Evolutionary conservation across 75 land plant genomes (phyloP).

Genomic region (Pinus albicaulis): DNA sequence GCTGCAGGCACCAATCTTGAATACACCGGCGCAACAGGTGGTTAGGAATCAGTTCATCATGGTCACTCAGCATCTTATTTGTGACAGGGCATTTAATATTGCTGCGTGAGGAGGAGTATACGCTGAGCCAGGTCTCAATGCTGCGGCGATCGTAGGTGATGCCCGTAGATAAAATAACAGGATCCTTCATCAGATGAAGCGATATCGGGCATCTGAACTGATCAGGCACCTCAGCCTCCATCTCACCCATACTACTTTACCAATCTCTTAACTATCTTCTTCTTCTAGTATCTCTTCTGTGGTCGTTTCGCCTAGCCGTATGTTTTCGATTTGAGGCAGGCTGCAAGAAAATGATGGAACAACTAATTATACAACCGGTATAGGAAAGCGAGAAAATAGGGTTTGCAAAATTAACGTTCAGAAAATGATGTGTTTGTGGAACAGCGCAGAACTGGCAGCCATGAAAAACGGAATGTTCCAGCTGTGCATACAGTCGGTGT

Average conservation of each 20-base stretch:
- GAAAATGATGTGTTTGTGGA: too few relatives aligned
- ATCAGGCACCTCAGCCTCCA: neutral
- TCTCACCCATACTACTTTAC: neutral
- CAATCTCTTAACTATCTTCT: too few relatives aligned
- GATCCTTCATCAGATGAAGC: slow-evolving; percentile 19
- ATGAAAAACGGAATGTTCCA: too few relatives aligned
- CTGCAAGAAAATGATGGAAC: too few relatives aligned
- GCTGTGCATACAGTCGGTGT: too few relatives aligned
- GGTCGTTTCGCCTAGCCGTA: too few relatives aligned
- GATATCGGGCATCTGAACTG: slow-evolving; percentile 26
- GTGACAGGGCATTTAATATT: slow-evolving; percentile 16
- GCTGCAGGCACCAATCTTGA: slow-evolving; percentile 11
- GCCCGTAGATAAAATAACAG: slow-evolving; percentile 12
- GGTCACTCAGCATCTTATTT: neutral
- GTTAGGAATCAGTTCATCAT: slow-evolving; percentile 12
- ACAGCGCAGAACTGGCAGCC: too few relatives aligned
- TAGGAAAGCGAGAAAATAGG: too few relatives aligned
- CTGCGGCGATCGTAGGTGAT: slow-evolving; percentile 18
- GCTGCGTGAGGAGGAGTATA: neutral
- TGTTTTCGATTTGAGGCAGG: too few relatives aligned
- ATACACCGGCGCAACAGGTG: slow-evolving; percentile 24
- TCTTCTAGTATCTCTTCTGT: too few relatives aligned
- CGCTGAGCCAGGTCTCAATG: slow-evolving; percentile 14
- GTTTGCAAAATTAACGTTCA: too few relatives aligned
- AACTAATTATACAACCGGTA: too few relatives aligned